Evolutionary conservation across 805 yeast species (phyloP), one percentile per base, ranked within the genome.

Genomic region (Lachancea fermentati): DNA sequence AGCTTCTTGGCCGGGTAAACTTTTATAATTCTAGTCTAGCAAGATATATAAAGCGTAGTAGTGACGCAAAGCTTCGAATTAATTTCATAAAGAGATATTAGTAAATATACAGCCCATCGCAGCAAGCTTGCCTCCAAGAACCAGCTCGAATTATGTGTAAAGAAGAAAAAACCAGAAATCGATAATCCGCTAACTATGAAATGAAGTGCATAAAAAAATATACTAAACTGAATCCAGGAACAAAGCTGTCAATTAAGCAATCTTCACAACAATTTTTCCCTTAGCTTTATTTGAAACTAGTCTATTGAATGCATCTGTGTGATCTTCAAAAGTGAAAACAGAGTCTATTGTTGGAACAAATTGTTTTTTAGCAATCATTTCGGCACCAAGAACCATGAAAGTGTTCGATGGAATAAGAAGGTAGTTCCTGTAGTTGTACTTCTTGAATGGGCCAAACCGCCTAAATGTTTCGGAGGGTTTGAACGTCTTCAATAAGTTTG

Each of bases 181-280:
- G n/a, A n/a, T n/a, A n/a, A n/a, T n/a, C n/a, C n/a, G n/a, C n/a
- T n/a, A n/a, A n/a, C n/a, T n/a, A n/a, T n/a, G n/a, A n/a, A n/a
- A n/a, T n/a, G n/a, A n/a, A n/a, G n/a, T n/a, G n/a, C n/a, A n/a
- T n/a, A n/a, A n/a, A n/a, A n/a, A n/a, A n/a, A n/a, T n/a, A n/a
- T n/a, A n/a, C n/a, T n/a, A n/a, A n/a, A n/a, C n/a, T n/a, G n/a
- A n/a, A n/a, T n/a, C n/a, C n/a, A n/a, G n/a, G n/a, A n/a, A n/a
- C n/a, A n/a, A 11, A 22, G 26, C 9, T 22, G 11, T 22, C 26
- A 9, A 19, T 38, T 32, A 41, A 37, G 50, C 30, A 7, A 55
- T 30, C 37, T 40, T 44, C 14, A 65, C 29, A 8, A 85, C 71
- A 22, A 82, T 67, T 58, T 85, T 85, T 28, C 94, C 95, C 37